Base-by-base conservation (phyloP, 2,329 filamentous ascomycete species). In the Stylonectria norvegica region DNA sequence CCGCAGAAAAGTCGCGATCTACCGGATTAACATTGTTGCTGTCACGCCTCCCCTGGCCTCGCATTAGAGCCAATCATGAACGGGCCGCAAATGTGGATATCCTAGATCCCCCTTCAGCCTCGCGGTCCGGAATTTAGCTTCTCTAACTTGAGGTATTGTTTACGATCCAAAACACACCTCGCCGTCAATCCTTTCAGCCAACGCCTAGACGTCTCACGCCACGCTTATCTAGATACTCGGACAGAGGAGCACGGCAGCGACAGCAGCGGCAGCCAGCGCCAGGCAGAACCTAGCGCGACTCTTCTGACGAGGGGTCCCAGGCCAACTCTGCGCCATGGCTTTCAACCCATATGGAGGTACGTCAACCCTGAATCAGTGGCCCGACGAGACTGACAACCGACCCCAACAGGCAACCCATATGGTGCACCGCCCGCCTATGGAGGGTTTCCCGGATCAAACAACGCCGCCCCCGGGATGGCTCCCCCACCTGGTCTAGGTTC, bases 401-500 rank as follows among this genome's bases (percentile, higher is more conserved):
- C 17, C 12, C 33, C 4, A 8, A 41, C 42, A 61, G 60, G 57
- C 34, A 73, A 72, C 63, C 78, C 79, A 34, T 95, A 89, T 71
- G 86, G 84, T 57, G 76, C 79, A 43, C 84, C 86, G 58, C 86
- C 86, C 37, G 78, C 80, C 53, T 94, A 85, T 69, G 79, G 79
- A 52, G 75, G 74, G 40, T 89, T 86, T 56, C 83, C 85, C 45
- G 78, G 76, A 51, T 71, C 75, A 41, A 68, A 66, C 42, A 62
- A 68, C 48, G 60, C 67, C 48, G 60, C 67, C 36, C 72, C 79
- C 35, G 83, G 82, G 44, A 84, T 89, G 79, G 83, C 79, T 51
- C 81, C 84, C 56, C 86, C 86, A 57, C 87, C 89, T 55, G 88
- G 87, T 67, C 81, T 89, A 78, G 86, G 89, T 91, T 76, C 66